Evolutionary conservation across 768 basidiomycete species (phyloP).

Genomic region (Grammothele lineata): DNA sequence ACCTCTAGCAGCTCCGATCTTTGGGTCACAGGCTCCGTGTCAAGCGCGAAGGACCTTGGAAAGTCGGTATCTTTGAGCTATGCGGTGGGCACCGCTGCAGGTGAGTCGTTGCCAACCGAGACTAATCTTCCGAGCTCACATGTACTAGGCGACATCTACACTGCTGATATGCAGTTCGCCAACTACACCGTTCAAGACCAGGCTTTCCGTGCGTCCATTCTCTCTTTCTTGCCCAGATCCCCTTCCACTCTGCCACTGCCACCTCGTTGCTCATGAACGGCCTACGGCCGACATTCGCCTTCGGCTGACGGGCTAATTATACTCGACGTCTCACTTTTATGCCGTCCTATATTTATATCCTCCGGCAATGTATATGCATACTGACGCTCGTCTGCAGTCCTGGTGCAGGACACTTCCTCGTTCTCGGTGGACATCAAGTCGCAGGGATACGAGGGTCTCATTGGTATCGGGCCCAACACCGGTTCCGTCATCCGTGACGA

Average conservation of each 20-base stretch:
- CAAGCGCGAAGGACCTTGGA: conserved; percentile 52
- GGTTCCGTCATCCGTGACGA: conserved; percentile 62
- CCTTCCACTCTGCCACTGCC: too few relatives aligned
- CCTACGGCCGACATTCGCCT: too few relatives aligned
- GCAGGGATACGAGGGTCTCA: conserved; percentile 65
- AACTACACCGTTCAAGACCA: conserved; percentile 56
- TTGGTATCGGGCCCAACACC: conserved; percentile 76
- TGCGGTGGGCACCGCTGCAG: conserved; percentile 63
- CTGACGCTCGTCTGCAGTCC: conserved; percentile 37
- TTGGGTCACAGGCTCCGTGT: conserved; percentile 56
- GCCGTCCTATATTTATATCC: too few relatives aligned
- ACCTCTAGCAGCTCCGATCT: conserved; percentile 58
- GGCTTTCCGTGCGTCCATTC: conserved; percentile 50
- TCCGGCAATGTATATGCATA: not conserved
- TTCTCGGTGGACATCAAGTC: conserved; percentile 58
- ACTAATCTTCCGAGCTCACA: not conserved
- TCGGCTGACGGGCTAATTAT: not conserved
- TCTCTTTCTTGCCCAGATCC: not conserved
- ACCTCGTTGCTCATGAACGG: too few relatives aligned
- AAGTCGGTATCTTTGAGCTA: conserved; percentile 54
- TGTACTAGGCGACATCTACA: conserved; percentile 48
- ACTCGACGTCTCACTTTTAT: too few relatives aligned
- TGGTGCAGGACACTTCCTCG: conserved; percentile 56
- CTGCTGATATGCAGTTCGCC: conserved; percentile 50
- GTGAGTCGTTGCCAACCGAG: conserved; percentile 32